These are phyloP conservation scores for Globisporangium mamillatum DNA, from an alignment of 352 stramenopile genomes.

Conservation along the genomic window DNA sequence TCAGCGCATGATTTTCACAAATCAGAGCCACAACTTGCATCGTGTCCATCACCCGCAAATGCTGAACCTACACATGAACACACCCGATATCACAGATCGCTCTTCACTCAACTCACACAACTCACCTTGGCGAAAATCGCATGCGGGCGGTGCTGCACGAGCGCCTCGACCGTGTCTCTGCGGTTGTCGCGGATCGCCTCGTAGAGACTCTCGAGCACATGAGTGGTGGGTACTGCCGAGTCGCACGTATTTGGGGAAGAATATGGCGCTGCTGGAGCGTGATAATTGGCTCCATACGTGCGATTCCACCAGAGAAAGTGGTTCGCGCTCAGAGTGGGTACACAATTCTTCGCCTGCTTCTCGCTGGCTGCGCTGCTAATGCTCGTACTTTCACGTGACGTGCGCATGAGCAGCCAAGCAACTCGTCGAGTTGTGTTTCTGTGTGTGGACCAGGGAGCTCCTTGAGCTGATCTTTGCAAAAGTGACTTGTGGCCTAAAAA, in stretches of 20 bases:
- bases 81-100: slow-evolving; percentile 4
- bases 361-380: neutral
- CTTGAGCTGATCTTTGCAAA: neutral
- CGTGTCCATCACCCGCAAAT: neutral
- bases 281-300: slow-evolving; percentile 17
- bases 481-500: neutral
- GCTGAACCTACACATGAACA: neutral
- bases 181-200: slow-evolving; percentile 38
- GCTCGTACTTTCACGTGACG: neutral
- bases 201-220: slow-evolving; percentile 20
- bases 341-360: neutral
- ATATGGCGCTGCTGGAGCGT: neutral
- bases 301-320: slow-evolving; percentile 26
- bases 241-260: neutral
- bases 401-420: neutral
- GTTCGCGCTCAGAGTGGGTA: slow-evolving; percentile 13
- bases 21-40: neutral
- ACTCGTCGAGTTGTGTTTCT: neutral
- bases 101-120: neutral
- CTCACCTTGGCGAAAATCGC: slow-evolving; percentile 42
- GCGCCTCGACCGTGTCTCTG: slow-evolving; percentile 23
- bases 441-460: neutral
- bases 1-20: neutral
- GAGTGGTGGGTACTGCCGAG: neutral
- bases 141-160: slow-evolving; percentile 27